Evolutionary conservation across 129 eudicot genomes (phyloP).

Genomic region (Dittrichia graveolens): DNA sequence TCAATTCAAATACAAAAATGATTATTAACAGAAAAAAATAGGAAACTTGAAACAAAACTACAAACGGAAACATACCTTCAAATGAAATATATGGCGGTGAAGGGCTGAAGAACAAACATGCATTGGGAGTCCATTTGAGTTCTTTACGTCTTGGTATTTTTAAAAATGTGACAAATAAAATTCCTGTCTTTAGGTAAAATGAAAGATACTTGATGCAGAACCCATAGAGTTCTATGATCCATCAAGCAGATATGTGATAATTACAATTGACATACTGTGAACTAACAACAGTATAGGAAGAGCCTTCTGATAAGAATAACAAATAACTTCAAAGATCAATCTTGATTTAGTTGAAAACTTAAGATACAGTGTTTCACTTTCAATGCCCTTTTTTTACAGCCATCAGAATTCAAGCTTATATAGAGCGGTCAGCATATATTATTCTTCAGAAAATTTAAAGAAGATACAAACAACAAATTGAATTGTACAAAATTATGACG

Average conservation of each 20-base stretch:
- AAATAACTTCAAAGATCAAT: too few species aligned
- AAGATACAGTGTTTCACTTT: neutral
- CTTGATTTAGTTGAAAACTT: neutral
- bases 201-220: too few species aligned
- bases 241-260: too few species aligned
- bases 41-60: conserved; percentile 3
- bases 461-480: conserved; percentile 28
- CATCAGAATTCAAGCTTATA: neutral
- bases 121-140: neutral
- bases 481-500: conserved; percentile 15
- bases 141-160: neutral
- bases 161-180: neutral
- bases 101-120: neutral
- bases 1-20: conserved; percentile 18
- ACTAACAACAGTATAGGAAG: too few species aligned
- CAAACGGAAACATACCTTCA: conserved; percentile 10
- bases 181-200: too few species aligned
- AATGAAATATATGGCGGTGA: neutral
- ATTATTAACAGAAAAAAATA: neutral
- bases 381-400: conserved; percentile 9
- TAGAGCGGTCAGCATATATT: conserved; percentile 20
- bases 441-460: conserved; percentile 21
- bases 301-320: too few species aligned
- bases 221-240: too few species aligned
- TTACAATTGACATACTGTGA: too few species aligned